A percentile compares a stretch with the other conserved stretches of the same genome.
These are phyloP conservation scores for Westerdykella sp. DNA, from an alignment of 2,329 filamentous ascomycete genomes.

Conservation along the genomic window DNA sequence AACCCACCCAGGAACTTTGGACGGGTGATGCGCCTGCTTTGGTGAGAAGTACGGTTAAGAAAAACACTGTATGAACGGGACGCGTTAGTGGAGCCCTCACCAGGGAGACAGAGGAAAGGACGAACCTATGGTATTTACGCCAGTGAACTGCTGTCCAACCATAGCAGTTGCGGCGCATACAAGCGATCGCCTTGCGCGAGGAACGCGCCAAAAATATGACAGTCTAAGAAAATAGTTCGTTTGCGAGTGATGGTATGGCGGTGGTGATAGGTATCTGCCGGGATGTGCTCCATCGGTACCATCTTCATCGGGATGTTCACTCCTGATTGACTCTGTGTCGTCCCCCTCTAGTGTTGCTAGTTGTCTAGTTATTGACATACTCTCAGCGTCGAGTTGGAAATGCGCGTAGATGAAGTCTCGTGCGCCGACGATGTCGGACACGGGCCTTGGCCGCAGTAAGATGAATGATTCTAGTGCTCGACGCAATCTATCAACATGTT, in stretches of 20 bases:
- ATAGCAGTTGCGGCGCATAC: conserved; percentile 14
- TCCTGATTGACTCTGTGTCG: conserved; percentile 2
- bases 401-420: conserved; percentile 21
- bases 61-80: conserved; percentile 13
- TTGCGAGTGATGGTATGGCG: background rate
- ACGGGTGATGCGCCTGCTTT: conserved; percentile 8
- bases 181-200: conserved; percentile 8
- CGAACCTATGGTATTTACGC: conserved; percentile 4
- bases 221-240: background rate
- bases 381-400: conserved; percentile 18
- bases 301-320: background rate
- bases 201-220: background rate
- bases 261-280: background rate
- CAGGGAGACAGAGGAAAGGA: background rate
- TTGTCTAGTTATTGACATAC: conserved; percentile 8
- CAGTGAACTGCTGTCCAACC: conserved; percentile 13
- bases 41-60: conserved; percentile 1
- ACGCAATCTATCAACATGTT: background rate
- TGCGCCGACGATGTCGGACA: conserved; percentile 7
- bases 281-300: background rate
- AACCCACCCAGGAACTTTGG: background rate
- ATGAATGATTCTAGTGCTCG: conserved; percentile 15
- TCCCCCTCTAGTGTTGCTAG: conserved; percentile 8
- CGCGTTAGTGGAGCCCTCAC: conserved; percentile 2
- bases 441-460: conserved; percentile 13